Percentiles rank a stretch among this genome's conserved stretches.
Conservation (phyloP, 179 eudicot genomes). For the Camellia oleifera region DNA sequence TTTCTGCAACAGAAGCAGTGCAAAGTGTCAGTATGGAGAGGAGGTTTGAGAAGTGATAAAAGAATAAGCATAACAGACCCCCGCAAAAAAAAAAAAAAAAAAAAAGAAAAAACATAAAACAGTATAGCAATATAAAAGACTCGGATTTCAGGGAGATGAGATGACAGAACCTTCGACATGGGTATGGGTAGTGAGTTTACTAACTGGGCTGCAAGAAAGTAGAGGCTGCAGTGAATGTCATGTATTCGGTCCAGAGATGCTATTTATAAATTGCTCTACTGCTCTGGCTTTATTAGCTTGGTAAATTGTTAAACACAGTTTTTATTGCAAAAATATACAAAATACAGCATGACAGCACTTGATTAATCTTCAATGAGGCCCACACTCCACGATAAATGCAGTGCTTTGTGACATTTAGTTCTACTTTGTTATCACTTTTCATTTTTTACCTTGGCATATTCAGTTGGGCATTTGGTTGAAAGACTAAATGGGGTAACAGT, state of each 20-base stretch:
- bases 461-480: neutral
- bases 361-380: too few relatives aligned
- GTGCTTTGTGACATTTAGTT: too few relatives aligned
- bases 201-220: neutral
- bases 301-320: too few relatives aligned
- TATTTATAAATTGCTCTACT: neutral
- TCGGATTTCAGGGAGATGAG: constrained; percentile 10
- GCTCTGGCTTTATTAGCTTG: neutral
- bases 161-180: constrained; percentile 18
- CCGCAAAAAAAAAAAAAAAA: too few relatives aligned
- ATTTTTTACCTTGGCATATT: neutral
- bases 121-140: neutral
- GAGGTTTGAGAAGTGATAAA: neutral
- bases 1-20: constrained; percentile 7
- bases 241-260: neutral
- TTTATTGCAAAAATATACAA: too few relatives aligned
- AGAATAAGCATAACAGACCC: neutral
- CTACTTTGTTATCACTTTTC: neutral
- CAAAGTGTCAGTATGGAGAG: neutral
- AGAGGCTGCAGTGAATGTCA: neutral
- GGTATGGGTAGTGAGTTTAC: neutral
- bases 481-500: constrained; percentile 16
- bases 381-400: too few relatives aligned
- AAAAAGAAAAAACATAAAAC: too few relatives aligned
- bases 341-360: too few relatives aligned